Base-by-base conservation (phyloP, 805 yeast species). In the Candida cerambycidarum region DNA sequence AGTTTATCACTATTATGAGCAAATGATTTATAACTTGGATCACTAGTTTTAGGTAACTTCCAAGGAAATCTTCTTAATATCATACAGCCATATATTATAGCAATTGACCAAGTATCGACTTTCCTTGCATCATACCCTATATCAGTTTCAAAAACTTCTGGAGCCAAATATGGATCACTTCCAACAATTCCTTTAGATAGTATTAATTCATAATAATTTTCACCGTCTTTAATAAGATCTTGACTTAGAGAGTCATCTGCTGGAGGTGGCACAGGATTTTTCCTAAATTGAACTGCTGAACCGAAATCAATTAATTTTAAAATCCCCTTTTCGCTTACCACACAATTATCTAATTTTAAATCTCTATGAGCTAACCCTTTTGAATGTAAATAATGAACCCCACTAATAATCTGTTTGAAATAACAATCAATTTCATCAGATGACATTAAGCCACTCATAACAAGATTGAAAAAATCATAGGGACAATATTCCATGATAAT, bases 401-500 rank as follows among this genome's bases (percentile, higher is more conserved):
- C 98, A 42, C 72, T 63, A 24, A 82, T 66, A 48, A 92, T 78
- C 63, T 92, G 98, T 55, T 78, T 83, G 61, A 89, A 86, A 57
- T 88, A 89, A 61, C 97, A 89, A 39, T 72, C 75, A 4, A 84
- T 73, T 62, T 90, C 97, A 19, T 74, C 69, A 27, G 73, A 70
- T 12, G 79, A 67, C 89, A 89, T 82, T 43, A 82, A 64, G 2
- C 92, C 95, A 33, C 86, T 76, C 97, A 92, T 92, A 24, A 92
- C 97, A 41, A 92, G 74, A 34, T 93, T 87, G 63, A 92, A 92
- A 57, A 92, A 88, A 65, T 92, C 99, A 60, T 76, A 89, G 1
- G 89, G 92, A 42, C 95, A 86, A 61, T 84, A 92, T 59, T 92
- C 97, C 96, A 93, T 90, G 27, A 92, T 85, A 48, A 92, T 86